A percentile compares a stretch with the other conserved stretches of the same genome.
Evolutionary conservation across 108 stramenopile genomes (phyloP).

Genomic region (Mediolabrus comicus): DNA sequence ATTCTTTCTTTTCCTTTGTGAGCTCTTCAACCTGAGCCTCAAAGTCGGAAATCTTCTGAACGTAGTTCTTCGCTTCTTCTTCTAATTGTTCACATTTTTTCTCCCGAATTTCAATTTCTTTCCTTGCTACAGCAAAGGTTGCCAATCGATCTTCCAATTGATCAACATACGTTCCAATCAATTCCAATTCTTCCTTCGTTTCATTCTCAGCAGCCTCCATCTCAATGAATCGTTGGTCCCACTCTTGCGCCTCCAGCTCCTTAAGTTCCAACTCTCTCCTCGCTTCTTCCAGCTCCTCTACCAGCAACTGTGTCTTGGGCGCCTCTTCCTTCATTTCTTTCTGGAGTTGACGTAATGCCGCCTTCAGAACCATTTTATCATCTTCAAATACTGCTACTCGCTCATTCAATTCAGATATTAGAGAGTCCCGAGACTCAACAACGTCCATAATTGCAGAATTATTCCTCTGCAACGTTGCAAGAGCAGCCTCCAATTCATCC

Average conservation of each 20-base stretch:
- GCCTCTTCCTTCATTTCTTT: slow-evolving; percentile 85
- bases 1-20: slow-evolving; percentile 53
- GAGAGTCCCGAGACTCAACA: slow-evolving; percentile 63
- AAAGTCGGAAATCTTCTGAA: slow-evolving; percentile 37
- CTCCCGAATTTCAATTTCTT: slow-evolving; percentile 72
- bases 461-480: slow-evolving; percentile 64
- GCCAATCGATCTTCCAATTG: slow-evolving; percentile 73
- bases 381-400: slow-evolving; percentile 86
- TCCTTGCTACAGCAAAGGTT: slow-evolving; percentile 70
- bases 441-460: slow-evolving; percentile 81
- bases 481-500: slow-evolving; percentile 66
- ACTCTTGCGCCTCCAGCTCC: slow-evolving; percentile 32
- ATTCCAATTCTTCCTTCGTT: slow-evolving; percentile 62
- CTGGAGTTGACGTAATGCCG: slow-evolving; percentile 78
- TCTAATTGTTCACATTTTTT: slow-evolving; percentile 61
- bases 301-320: slow-evolving; percentile 64
- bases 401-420: slow-evolving; percentile 82
- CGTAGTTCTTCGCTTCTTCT: slow-evolving; percentile 26
- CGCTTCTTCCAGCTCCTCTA: slow-evolving; percentile 54
- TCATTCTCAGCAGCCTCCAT: slow-evolving; percentile 49
- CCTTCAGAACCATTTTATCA: slow-evolving; percentile 84
- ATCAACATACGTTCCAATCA: slow-evolving; percentile 76
- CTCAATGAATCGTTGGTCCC: slow-evolving; percentile 24
- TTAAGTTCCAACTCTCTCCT: slow-evolving; percentile 34
- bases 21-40: slow-evolving; percentile 40